Percentiles rank a stretch among this genome's conserved stretches.
phyloP scores from a whole-genome alignment of 345 rosid genomes.

The Gossypium sturtianum region DNA sequence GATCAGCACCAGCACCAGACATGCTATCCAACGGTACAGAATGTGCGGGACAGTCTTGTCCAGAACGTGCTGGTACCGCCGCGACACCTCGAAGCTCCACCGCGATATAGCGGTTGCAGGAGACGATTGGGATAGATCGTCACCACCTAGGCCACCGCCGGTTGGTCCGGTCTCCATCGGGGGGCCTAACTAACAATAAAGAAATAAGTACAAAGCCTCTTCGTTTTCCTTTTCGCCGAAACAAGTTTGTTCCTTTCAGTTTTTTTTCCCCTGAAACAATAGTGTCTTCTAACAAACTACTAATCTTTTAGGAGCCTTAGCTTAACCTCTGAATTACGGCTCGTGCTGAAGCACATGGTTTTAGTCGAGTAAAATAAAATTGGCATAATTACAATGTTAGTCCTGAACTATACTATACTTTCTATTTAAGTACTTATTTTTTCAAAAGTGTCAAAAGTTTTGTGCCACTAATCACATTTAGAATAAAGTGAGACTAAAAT shows the following conservation, averaged over 20 bases:
- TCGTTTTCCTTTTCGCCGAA: neutral
- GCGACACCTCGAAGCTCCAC: constrained; percentile 39
- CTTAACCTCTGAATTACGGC: neutral
- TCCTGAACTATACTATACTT: no score
- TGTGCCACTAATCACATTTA: no score
- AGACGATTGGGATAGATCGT: constrained; percentile 13
- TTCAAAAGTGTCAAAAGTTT: no score
- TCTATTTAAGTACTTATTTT: no score
- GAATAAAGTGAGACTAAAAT: no score
- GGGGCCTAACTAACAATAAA: no score
- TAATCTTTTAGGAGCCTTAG: neutral
- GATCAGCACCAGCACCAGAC: constrained; percentile 33
- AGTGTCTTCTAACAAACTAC: neutral
- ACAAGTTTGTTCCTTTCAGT: neutral
- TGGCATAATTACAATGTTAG: no score
- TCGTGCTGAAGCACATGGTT: neutral
- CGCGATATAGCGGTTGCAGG: constrained; percentile 34
- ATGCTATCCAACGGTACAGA: constrained; percentile 59
- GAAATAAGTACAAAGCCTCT: neutral
- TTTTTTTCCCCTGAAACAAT: neutral
- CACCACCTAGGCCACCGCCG: neutral
- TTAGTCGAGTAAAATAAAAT: no score
- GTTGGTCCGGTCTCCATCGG: constrained; percentile 1
- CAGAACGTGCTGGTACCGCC: constrained; percentile 60
- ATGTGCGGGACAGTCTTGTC: constrained; percentile 69